Evolutionary conservation across 192 early-diverging fungal genomes (phyloP), one percentile per base, ranked within the genome.

Genomic region (Mortierella antarctica): DNA sequence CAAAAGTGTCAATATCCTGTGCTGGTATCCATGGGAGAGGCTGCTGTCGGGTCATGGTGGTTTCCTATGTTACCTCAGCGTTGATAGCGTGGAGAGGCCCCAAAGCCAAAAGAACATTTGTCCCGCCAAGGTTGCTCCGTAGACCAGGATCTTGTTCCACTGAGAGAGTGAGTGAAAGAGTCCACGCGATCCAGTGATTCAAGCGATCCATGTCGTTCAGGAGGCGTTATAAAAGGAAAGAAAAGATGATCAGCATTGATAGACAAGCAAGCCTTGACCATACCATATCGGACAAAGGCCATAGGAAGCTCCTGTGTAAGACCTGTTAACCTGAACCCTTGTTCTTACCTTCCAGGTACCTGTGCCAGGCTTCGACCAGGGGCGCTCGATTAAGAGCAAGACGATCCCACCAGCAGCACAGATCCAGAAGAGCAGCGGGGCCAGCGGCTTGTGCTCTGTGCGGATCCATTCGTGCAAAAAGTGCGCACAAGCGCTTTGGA

Each of bases 101-200:
- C 70, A 74, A 2, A 84, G 70, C 83, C 76, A 84, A 11, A 80
- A 50, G 57, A 75, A 84, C 68, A 84, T 67, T 21, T 84, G 76
- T 61, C 68, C 72, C 10, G 76, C 77, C 46, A 80, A 31, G 49
- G 70, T 65, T 39, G 59, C 69, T 46, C 70, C 65, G 49, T 80
- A 80, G 18, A 31, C 41, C 5, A 72, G 11, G 41, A 80, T 71
- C 45, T 80, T 80, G 49, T 72, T 80, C 77, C 77, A 80, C 77
- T 80, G 23, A 31, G 31, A 31, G 31, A 31, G 31, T 2, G 31
- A 31, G 31, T n/a, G n/a, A n/a, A n/a, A n/a, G 3, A 31, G 31
- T 31, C 31, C 31, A 31, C 3, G 31, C 31, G 31, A 31, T 31
- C 1, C 31, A 31, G 31, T 3, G 31, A 31, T 31, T 3, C 31